Evolutionary conservation across 2,329 filamentous ascomycete species (phyloP), one percentile per base, ranked within the genome.

Genomic region (Thelonectria blattea): DNA sequence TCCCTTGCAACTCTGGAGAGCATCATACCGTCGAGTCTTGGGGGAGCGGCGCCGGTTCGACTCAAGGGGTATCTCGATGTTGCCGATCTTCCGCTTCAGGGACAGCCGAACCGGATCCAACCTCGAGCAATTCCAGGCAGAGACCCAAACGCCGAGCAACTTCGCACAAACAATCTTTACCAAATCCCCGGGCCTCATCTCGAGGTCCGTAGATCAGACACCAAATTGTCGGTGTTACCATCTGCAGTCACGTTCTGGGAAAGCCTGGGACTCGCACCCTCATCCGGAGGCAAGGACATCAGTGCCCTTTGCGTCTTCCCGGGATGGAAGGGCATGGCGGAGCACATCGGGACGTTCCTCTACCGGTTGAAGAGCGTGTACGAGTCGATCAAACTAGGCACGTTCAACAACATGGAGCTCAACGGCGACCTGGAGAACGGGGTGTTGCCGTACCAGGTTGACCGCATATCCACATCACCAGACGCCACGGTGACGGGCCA

Each of bases 161-260:
- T 80, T 46, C 82, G 80, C 56, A 77, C 81, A 0, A 83, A 76
- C 53, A 84, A 81, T 62, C 75, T 88, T 2, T 90, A 90, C 64
- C 79, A 82, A 42, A 85, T 95, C 2, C 83, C 85, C 1, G 80
- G 87, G 0, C 91, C 91, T 1, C 88, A 91, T 68, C 78, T 95
- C 39, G 88, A 91, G 65, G 80, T 96, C 11, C 88, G 88, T 50
- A 83, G 91, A 54, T 85, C 87, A 18, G 89, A 92, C 41, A 82
- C 83, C 2, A 85, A 84, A 49, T 83, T 93, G 57, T 91, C 92
- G 11, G 80, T 96, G 41, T 79, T 94, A 20, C 90, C 92, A 2
- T 85, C 91, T 1, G 89, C 91, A 0, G 79, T 94, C 18, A 79
- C 83, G 1, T 96, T 95, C 70, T 96, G 92, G 92, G 91, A 95